Percentiles rank a stretch among this genome's conserved stretches.
Conservation (phyloP, 75 land plant species). For the Pinus albicaulis region DNA sequence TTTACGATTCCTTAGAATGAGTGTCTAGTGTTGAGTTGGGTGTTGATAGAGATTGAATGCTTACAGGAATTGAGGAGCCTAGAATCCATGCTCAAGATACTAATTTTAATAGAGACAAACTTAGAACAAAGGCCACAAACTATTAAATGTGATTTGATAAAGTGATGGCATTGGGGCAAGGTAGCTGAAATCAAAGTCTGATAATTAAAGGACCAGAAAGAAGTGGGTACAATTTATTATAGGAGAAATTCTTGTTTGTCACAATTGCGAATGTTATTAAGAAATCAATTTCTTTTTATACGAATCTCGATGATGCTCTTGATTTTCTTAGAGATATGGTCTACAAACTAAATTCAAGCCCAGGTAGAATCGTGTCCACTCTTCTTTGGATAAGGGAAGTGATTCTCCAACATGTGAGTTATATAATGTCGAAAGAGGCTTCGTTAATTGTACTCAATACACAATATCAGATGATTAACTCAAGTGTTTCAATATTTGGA, state of each 20-base stretch:
- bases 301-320: no score
- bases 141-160: slow-evolving; percentile 30
- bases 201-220: slow-evolving; percentile 12
- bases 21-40: no score
- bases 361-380: slow-evolving; percentile 25
- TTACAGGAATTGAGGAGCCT: slow-evolving; percentile 24
- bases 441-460: slow-evolving; percentile 26
- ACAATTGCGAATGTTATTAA: no score
- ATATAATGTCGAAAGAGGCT: slow-evolving; percentile 27
- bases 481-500: slow-evolving; percentile 26
- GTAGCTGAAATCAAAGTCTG: slow-evolving; percentile 10
- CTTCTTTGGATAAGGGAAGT: slow-evolving; percentile 38
- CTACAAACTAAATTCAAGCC: no score
- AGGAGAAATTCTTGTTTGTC: no score
- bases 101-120: slow-evolving; percentile 8
- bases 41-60: slow-evolving; percentile 74
- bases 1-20: no score
- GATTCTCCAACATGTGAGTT: slow-evolving; percentile 27
- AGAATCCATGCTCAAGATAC: slow-evolving; percentile 16
- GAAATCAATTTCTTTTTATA: no score
- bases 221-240: no score
- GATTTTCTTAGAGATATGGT: no score
- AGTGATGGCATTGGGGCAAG: slow-evolving; percentile 14
- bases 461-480: slow-evolving; percentile 27
- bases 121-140: neutral